A percentile compares a stretch with the other conserved stretches of the same genome.
These are phyloP conservation scores for Podospora pseudocomata DNA, from an alignment of 495 filamentous ascomycete genomes.

Conservation along the genomic window DNA sequence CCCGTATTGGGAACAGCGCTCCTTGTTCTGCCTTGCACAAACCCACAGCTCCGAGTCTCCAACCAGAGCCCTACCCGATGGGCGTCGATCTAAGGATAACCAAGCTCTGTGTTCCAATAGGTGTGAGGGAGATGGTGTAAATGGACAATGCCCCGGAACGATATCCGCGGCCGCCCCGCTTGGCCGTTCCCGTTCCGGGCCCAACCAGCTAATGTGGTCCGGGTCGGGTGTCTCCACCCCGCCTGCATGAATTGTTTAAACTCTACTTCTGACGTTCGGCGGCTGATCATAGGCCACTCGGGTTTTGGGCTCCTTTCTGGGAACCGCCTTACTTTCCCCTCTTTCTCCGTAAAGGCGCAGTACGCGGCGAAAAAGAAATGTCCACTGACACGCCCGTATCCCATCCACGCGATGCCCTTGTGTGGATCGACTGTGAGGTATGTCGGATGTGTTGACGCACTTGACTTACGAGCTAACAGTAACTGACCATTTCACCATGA, in stretches of 20 bases:
- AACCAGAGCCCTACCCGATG: not conserved
- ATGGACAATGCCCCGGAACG: not conserved
- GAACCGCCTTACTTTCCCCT: not conserved
- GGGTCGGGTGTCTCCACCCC: no score
- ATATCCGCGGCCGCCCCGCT: not conserved
- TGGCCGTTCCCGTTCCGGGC: not conserved
- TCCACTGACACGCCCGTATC: not conserved
- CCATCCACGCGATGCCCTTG: constrained; percentile 49
- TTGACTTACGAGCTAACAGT: not conserved
- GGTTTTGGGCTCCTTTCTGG: not conserved
- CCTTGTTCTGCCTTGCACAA: not conserved
- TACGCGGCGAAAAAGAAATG: not conserved
- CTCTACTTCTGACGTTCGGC: not conserved
- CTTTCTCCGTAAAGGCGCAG: no score
- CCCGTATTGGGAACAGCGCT: not conserved
- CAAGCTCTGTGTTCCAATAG: not conserved
- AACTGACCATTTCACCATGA: not conserved
- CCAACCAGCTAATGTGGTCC: not conserved
- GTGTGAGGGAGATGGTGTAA: not conserved
- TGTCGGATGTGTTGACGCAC: not conserved
- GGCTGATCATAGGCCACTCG: not conserved
- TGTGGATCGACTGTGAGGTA: constrained; percentile 92
- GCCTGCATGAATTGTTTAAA: not conserved
- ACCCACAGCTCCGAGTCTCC: not conserved
- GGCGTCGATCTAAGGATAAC: not conserved